A percentile compares a stretch with the other conserved stretches of the same genome.
Evolutionary conservation across 75 land plant genomes (phyloP).

Genomic region (Sequoiadendron giganteum): DNA sequence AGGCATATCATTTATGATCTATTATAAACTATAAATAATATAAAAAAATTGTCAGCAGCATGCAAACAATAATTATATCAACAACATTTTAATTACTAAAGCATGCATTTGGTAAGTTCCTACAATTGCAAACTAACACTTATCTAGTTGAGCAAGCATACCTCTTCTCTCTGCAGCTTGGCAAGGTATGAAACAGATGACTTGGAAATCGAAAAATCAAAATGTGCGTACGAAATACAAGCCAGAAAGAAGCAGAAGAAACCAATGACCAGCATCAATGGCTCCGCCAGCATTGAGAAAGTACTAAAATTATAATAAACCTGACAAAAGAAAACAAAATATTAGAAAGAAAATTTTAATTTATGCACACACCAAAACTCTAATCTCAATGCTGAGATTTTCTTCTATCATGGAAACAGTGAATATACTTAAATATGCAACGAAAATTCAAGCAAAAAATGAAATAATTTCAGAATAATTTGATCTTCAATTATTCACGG

Average conservation of each 20-base stretch:
- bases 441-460: neutral
- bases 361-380: neutral
- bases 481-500: neutral
- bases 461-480: neutral
- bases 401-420: neutral
- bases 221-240: slow-evolving; percentile 73
- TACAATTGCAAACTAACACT: neutral
- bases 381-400: neutral
- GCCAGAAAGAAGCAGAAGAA: slow-evolving; percentile 77
- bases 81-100: neutral
- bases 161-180: slow-evolving; percentile 91
- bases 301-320: slow-evolving; percentile 87
- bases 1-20: neutral
- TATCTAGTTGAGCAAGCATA: slow-evolving; percentile 14
- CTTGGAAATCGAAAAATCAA: slow-evolving; percentile 89
- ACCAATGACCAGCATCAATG: slow-evolving; percentile 79
- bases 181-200: slow-evolving; percentile 81
- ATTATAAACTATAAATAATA: neutral
- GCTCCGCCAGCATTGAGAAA: slow-evolving; percentile 82
- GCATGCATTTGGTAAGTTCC: too few species aligned
- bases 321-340: slow-evolving; percentile 33
- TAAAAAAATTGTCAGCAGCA: neutral
- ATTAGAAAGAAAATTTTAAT: neutral
- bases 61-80: neutral
- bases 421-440: neutral